phyloP scores from a whole-genome alignment of 257 asterid genomes.

The Nyctanthes arbortristis region DNA sequence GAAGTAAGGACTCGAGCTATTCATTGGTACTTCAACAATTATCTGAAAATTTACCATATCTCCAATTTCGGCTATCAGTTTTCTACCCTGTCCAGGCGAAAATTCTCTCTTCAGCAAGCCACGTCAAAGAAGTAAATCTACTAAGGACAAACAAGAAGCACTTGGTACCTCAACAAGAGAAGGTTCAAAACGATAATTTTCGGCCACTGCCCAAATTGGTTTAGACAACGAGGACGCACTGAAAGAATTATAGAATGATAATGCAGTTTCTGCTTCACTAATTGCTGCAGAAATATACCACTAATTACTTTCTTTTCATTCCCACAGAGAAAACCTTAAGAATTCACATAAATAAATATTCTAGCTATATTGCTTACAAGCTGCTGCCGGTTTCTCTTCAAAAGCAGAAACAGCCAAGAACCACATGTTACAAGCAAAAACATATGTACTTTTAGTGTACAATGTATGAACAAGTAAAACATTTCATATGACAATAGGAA shows the following conservation, averaged over 20 bases:
- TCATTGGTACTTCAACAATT: constrained; percentile 63
- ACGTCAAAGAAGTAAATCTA: constrained; percentile 2
- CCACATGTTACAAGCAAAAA: constrained; percentile 25
- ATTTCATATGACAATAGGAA: background rate
- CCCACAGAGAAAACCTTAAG: background rate
- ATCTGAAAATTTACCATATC: constrained; percentile 57
- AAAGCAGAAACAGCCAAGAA: constrained; percentile 25
- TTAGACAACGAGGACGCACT: constrained; percentile 29
- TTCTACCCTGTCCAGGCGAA: constrained; percentile 42
- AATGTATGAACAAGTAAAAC: background rate
- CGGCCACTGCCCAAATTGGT: constrained; percentile 79
- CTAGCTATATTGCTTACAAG: constrained; percentile 36
- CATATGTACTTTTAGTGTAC: constrained; percentile 18
- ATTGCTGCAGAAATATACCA: constrained; percentile 43
- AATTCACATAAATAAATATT: background rate
- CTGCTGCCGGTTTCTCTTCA: constrained; percentile 54
- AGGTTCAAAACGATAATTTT: constrained; percentile 73
- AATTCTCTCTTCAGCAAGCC: background rate
- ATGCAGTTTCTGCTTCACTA: constrained; percentile 53
- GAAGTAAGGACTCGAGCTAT: constrained; percentile 65
- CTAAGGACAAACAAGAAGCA: constrained; percentile 2
- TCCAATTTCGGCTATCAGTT: constrained; percentile 62
- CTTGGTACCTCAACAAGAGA: constrained; percentile 59
- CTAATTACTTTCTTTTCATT: background rate
- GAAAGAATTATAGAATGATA: constrained; percentile 51